Conservation (phyloP, 345 rosid genomes). For the Eucalyptus rudis region DNA sequence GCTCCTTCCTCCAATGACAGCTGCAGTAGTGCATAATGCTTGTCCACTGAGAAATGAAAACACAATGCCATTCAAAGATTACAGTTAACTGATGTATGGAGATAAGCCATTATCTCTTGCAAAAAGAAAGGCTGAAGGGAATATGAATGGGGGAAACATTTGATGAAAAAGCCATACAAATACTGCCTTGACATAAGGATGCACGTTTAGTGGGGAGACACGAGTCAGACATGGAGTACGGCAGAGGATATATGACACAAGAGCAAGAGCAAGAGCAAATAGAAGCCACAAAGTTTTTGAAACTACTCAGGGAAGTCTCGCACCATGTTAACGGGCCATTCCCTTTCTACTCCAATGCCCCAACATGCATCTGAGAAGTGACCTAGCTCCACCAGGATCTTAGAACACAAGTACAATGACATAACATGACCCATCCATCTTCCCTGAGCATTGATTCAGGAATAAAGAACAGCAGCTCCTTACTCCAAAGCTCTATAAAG, state of each 20-base stretch:
- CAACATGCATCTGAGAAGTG: background rate
- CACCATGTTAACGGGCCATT: background rate
- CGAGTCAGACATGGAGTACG: background rate
- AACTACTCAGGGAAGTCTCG: background rate
- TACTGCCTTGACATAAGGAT: background rate
- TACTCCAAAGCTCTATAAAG: background rate
- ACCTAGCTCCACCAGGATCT: background rate
- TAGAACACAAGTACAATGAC: background rate
- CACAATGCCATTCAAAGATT: background rate
- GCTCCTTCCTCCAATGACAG: constrained; percentile 89
- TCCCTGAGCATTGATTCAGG: background rate
- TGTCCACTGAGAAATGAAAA: constrained; percentile 48
- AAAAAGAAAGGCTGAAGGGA: background rate
- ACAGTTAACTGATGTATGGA: background rate
- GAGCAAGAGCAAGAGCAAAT: background rate
- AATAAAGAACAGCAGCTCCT: background rate
- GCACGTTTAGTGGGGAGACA: background rate
- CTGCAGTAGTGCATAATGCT: constrained; percentile 78
- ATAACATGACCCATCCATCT: background rate
- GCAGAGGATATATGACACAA: background rate
- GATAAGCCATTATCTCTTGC: background rate
- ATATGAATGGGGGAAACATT: background rate
- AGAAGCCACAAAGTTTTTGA: background rate
- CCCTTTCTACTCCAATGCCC: background rate
- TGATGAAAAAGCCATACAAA: background rate